Base-by-base conservation (phyloP, 768 basidiomycete genomes). In the Leccinum broughii region DNA sequence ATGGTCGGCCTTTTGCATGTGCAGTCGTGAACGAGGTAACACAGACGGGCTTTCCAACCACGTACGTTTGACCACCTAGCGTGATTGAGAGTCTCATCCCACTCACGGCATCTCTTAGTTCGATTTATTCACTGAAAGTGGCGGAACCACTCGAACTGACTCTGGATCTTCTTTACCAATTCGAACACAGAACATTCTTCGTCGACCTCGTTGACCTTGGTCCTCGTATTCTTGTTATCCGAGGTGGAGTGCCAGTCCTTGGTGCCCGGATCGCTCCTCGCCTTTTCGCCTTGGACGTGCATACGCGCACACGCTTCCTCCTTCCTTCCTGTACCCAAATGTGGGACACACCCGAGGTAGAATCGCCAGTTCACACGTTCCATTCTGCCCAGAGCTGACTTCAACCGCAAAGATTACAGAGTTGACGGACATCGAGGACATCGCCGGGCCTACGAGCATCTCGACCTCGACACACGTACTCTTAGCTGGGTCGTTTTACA, bases 391-490 rank as follows among this genome's bases (percentile, higher is more conserved):
- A 28, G 20, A 26, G 13, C 24, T 4, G 28, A 55, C 24, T 9
- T 20, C 28, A 30, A 20, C 14, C 15, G 17, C 32, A 22, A 28
- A 69, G 68, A 11, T 53, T 3, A 4, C 49, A 17, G 28, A 56
- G 17, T n/a, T 28, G 28, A n/a, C 4, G 2, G 17, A 5, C 3
- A 17, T 24, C 15, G 35, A 55, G 4, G 63, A 24, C 0, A 41
- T 32, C 2, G 41, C 30, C 14, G 5, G 22, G 6, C 61, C 49
- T 6, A 39, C 14, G 48, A 50, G 50, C 24, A 26, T 69, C 24
- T 69, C 68, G 8, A 69, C 69, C 6, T 66, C 64, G 20, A 68
- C 68, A 2, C 66, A 69, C 56, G 24, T 69, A 5, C 17, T 70
- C 1, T 28, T 70, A 5, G 54, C 64, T 9, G 17, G 37, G 35